A percentile compares a stretch with the other conserved stretches of the same genome.
Conservation (phyloP, 2,329 filamentous ascomycete species). For the Zarea fungicola region DNA sequence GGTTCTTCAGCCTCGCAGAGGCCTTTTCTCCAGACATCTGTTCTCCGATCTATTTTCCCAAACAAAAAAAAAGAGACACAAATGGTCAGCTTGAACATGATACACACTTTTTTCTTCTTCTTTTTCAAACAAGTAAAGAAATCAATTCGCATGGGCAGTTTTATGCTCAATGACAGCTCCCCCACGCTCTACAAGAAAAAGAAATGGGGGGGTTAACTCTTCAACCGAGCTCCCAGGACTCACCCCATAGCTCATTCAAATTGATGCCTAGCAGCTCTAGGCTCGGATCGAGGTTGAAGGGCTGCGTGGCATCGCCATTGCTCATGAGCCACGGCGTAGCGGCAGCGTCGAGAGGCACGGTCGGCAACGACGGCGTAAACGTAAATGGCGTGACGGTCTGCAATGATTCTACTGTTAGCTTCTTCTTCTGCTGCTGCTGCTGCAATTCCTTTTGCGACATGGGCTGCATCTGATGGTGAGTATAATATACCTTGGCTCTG, state of each 20-base stretch:
- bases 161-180: too few relatives aligned
- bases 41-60: constrained; percentile 4
- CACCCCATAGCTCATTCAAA: constrained; percentile 52
- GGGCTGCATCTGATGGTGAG: too few relatives aligned
- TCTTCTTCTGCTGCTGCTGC: too few relatives aligned
- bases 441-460: background rate
- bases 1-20: constrained; percentile 11
- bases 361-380: constrained; percentile 30
- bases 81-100: constrained; percentile 5
- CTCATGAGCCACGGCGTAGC: constrained; percentile 30
- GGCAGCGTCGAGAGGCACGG: constrained; percentile 30
- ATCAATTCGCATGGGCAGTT: too few relatives aligned
- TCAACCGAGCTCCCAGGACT: constrained; percentile 40
- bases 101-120: constrained; percentile 1
- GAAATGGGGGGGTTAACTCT: background rate
- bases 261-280: constrained; percentile 49
- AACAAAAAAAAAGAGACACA: constrained; percentile 1
- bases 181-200: background rate
- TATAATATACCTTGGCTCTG: constrained; percentile 32
- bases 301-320: constrained; percentile 27
- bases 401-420: too few relatives aligned
- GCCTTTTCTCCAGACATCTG: constrained; percentile 10
- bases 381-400: constrained; percentile 40
- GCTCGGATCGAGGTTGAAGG: constrained; percentile 48
- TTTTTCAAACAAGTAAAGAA: too few relatives aligned